Conservation (phyloP, 108 stramenopile genomes). For the Pseudonitzschia multistriata region DNA sequence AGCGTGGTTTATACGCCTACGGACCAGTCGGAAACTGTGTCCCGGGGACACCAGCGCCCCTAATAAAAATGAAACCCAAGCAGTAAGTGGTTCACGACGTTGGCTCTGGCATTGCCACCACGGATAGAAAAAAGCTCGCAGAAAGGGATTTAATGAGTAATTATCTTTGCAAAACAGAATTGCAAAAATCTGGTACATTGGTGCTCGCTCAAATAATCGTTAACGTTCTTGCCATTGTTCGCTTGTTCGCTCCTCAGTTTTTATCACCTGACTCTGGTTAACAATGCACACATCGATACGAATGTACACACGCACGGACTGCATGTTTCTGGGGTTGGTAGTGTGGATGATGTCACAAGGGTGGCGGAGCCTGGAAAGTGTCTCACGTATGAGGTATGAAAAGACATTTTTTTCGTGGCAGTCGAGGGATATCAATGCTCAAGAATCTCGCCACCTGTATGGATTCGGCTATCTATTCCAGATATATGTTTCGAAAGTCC, state of each 20-base stretch:
- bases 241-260: too few species aligned
- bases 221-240: background rate
- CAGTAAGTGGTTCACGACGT: too few species aligned
- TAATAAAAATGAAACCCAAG: conserved; percentile 24
- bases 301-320: conserved; percentile 29
- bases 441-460: too few species aligned
- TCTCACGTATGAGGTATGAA: conserved; percentile 25
- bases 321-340: conserved; percentile 30
- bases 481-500: background rate
- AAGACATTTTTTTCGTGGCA: background rate
- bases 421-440: background rate
- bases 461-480: too few species aligned
- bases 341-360: conserved; percentile 31
- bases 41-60: conserved; percentile 4
- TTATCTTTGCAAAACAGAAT: too few species aligned
- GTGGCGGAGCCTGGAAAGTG: conserved; percentile 28
- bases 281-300: conserved; percentile 17
- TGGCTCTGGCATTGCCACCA: too few species aligned
- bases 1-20: conserved; percentile 1
- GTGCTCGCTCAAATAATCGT: too few species aligned
- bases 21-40: conserved; percentile 5
- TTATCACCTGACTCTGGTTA: conserved; percentile 25
- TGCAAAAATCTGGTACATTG: too few species aligned
- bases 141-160: too few species aligned
- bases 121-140: too few species aligned